Evolutionary conservation across 2,329 filamentous ascomycete genomes (phyloP).

Genomic region (Fusarium sp.): DNA sequence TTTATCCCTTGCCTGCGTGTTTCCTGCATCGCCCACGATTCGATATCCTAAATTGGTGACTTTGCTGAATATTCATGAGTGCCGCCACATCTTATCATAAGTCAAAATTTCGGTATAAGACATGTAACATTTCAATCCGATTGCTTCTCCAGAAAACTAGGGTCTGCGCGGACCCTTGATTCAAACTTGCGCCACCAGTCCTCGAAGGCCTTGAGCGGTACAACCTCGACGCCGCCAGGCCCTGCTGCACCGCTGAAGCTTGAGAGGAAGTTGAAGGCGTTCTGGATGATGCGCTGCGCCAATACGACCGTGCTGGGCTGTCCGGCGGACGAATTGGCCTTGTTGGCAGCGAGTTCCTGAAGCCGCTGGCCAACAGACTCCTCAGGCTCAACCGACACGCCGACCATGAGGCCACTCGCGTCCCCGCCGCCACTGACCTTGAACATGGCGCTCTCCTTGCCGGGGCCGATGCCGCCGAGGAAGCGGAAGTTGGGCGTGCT

Average conservation of each 20-base stretch:
- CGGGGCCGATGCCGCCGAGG: slow-evolving; percentile 89
- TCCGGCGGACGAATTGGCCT: slow-evolving; percentile 47
- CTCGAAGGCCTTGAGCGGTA: slow-evolving; percentile 95
- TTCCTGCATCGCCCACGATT: neutral
- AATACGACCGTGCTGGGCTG: slow-evolving; percentile 80
- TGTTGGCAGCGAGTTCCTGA: slow-evolving; percentile 66
- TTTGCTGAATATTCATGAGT: no score
- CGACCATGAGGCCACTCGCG: slow-evolving; percentile 75
- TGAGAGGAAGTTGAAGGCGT: slow-evolving; percentile 96
- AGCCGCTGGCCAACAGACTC: slow-evolving; percentile 80
- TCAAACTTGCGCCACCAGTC: slow-evolving; percentile 99
- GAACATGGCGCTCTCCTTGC: slow-evolving; percentile 94
- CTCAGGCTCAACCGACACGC: slow-evolving; percentile 85
- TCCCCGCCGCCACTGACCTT: slow-evolving; percentile 70
- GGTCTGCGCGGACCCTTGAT: slow-evolving; percentile 85
- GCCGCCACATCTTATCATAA: neutral
- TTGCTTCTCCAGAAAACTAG: slow-evolving; percentile 85
- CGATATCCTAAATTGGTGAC: neutral
- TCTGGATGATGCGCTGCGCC: slow-evolving; percentile 94
- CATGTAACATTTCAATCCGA: slow-evolving; percentile 34
- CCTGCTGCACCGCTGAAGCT: slow-evolving; percentile 81
- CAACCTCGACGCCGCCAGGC: slow-evolving; percentile 81
- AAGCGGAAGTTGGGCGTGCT: slow-evolving; percentile 79
- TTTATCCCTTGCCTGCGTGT: neutral
- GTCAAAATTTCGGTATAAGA: neutral